Conservation (phyloP, 2,329 filamentous ascomycete genomes). For the Aspergillus texensis region DNA sequence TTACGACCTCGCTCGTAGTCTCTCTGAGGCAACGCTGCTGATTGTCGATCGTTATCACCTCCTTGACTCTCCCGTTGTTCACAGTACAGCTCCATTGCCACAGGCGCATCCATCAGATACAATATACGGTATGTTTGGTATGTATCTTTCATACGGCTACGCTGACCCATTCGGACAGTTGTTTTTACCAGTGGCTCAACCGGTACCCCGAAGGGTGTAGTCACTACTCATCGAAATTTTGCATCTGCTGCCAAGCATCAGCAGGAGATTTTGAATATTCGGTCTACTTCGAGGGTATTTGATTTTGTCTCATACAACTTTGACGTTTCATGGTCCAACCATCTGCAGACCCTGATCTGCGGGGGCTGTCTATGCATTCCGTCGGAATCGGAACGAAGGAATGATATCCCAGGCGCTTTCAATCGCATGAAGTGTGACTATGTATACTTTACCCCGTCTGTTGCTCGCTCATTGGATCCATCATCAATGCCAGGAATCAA, state of each 20-base stretch:
- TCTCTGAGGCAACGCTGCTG: not conserved
- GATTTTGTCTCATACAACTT: slow-evolving; percentile 52
- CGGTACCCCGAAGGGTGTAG: slow-evolving; percentile 57
- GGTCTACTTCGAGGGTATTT: slow-evolving; percentile 22
- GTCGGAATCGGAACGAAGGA: slow-evolving; percentile 35
- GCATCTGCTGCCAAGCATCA: not conserved
- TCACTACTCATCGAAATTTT: slow-evolving; percentile 55
- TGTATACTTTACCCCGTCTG: slow-evolving; percentile 59
- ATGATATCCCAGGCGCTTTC: slow-evolving; percentile 51
- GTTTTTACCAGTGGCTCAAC: slow-evolving; percentile 55
- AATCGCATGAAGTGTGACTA: slow-evolving; percentile 51
- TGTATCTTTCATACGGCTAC: not conserved
- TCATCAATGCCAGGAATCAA: not conserved
- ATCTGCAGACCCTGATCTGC: slow-evolving; percentile 52
- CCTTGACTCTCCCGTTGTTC: not conserved
- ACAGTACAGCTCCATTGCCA: not conserved
- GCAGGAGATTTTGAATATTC: not conserved
- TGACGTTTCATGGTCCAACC: slow-evolving; percentile 54
- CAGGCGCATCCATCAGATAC: not conserved
- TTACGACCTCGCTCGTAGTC: not conserved
- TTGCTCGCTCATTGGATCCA: slow-evolving; percentile 46
- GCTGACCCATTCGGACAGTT: not conserved
- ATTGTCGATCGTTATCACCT: not conserved
- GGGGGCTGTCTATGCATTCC: slow-evolving; percentile 56
- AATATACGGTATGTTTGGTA: not conserved